Base-by-base conservation (phyloP, 148 eudicot genomes). In the Spergularia bocconei region DNA sequence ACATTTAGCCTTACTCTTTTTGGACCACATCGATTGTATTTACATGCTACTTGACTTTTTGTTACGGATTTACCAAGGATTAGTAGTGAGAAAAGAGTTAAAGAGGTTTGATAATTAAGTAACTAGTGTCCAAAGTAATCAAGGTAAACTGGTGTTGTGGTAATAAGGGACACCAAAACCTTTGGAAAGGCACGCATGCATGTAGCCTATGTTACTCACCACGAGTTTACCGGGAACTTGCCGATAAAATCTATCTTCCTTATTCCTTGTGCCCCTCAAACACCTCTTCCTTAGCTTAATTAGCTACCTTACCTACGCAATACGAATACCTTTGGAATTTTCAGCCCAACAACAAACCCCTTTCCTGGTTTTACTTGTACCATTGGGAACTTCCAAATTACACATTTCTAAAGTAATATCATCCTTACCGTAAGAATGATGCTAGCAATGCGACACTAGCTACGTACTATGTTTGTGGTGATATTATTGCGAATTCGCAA, bases 121-220 rank as follows among this genome's bases (percentile, higher is more conserved):
- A 44, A 44, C 16, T 16, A 17, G 23, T 55, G 17, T 57, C n/a
- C 16, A 15, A 73, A 60, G 48, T 12, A 13, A 48, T 2, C 36
- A 19, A 56, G 76, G 57, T 60, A 73, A 60, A 54, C 67, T 39
- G 67, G 36, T 79, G 87, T 78, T 61, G 72, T 74, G 62, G 25
- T 20, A 60, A 50, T 15, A 71, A 57, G 86, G 71, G 70, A 83
- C 86, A 83, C 55, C 71, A 58, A 12, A 70, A 20, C 59, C 78
- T 39, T 55, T 63, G 68, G 25, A 56, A 15, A 63, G 69, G 76
- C 71, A 74, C 65, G 77, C 77, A 63, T 77, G 81, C 77, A 63
- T 77, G 81, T 54, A 67, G 71, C 77, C 79, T 68, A 78, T 76
- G 74, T 54, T 61, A 59, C 55, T 66, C 71, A 13, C 79, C 38